Percentiles rank a stretch among this genome's conserved stretches.
Conservation (phyloP, 345 rosid genomes). For the Bruguiera gymnorhiza region DNA sequence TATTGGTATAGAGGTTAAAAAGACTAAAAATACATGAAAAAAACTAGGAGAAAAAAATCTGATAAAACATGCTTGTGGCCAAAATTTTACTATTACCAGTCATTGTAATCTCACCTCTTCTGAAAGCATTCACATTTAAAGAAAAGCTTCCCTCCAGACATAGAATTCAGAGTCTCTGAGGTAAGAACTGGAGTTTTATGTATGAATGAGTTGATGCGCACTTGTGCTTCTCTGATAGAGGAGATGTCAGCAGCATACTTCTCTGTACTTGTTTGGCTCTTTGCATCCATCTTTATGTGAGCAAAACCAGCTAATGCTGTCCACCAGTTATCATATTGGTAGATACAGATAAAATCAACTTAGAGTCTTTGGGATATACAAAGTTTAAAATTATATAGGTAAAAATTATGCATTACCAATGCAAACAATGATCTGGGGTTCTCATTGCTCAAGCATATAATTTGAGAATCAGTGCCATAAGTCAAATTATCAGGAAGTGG, state of each 20-base stretch:
- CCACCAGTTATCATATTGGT: too few species aligned
- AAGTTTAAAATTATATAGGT: too few species aligned
- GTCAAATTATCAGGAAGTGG: too few species aligned
- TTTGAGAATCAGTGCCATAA: too few species aligned
- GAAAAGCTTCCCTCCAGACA: constrained; percentile 61
- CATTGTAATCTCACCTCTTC: constrained; percentile 60
- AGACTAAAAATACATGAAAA: background rate
- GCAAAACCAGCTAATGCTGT: background rate
- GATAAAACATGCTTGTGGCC: background rate
- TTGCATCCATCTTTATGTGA: constrained; percentile 42
- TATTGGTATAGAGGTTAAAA: background rate
- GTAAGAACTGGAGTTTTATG: constrained; percentile 72
- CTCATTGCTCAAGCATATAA: too few species aligned
- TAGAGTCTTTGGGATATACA: too few species aligned
- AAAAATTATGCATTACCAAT: too few species aligned
- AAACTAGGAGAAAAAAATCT: background rate
- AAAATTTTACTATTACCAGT: constrained; percentile 7
- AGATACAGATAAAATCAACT: too few species aligned
- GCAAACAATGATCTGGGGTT: too few species aligned
- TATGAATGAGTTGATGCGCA: constrained; percentile 52
- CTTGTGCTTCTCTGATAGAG: constrained; percentile 65
- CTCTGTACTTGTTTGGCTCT: constrained; percentile 15
- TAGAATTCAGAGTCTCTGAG: constrained; percentile 57
- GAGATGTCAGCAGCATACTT: constrained; percentile 80
- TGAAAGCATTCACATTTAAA: constrained; percentile 91